phyloP scores from a whole-genome alignment of 345 rosid species.

The Atalantia buxifolia region DNA sequence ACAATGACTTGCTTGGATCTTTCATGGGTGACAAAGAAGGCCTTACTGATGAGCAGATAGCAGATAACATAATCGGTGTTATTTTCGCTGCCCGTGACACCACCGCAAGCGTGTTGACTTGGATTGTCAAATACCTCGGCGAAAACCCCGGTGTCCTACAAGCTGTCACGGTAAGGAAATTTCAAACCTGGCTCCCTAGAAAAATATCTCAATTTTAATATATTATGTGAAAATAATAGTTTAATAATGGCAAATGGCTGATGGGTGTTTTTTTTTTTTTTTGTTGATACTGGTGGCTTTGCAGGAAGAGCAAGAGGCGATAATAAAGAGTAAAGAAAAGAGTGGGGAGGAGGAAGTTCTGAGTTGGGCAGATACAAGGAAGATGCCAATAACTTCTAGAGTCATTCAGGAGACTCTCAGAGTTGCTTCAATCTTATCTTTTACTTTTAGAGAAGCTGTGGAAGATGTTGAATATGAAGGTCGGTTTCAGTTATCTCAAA shows the following conservation, averaged over 20 bases:
- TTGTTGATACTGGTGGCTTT: background rate
- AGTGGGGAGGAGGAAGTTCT: slow-evolving; percentile 35
- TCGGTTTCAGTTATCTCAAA: slow-evolving; percentile 14
- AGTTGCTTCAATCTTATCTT: slow-evolving; percentile 80
- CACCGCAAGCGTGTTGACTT: slow-evolving; percentile 77
- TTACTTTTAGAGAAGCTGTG: slow-evolving; percentile 90
- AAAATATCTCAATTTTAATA: background rate
- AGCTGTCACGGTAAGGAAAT: slow-evolving; percentile 68
- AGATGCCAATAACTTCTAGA: slow-evolving; percentile 70
- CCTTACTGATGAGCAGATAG: slow-evolving; percentile 71
- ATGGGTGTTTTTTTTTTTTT: background rate
- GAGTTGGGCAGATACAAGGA: slow-evolving; percentile 67
- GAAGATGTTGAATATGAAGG: slow-evolving; percentile 89
- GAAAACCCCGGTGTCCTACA: slow-evolving; percentile 65
- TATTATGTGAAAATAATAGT: background rate
- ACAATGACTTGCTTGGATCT: slow-evolving; percentile 65
- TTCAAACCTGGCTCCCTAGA: background rate
- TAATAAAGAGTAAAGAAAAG: slow-evolving; percentile 35
- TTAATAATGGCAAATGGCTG: slow-evolving; percentile 5
- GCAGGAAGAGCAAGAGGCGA: slow-evolving; percentile 76
- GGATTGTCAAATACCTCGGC: slow-evolving; percentile 81
- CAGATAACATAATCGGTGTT: slow-evolving; percentile 84
- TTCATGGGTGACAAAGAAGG: slow-evolving; percentile 76
- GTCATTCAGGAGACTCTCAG: slow-evolving; percentile 87
- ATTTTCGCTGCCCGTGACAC: slow-evolving; percentile 93